Conservation (phyloP, 2,329 filamentous ascomycete genomes). For the Talaromyces amestolkiae region DNA sequence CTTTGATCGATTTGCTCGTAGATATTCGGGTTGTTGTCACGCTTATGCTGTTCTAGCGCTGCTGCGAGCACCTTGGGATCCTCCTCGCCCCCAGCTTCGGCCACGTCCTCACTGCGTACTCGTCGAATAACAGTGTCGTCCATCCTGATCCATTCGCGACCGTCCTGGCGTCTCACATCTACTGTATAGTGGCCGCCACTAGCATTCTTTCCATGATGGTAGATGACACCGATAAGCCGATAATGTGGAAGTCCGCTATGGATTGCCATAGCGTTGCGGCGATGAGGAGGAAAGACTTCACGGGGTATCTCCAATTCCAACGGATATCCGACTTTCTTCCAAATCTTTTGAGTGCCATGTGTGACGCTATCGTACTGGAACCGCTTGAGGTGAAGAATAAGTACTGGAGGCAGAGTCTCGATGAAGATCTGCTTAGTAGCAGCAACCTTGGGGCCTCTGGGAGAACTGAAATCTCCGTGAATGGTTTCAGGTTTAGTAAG, state of each 20-base stretch:
- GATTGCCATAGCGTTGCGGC: slow-evolving; percentile 62
- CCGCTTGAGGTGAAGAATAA: slow-evolving; percentile 93
- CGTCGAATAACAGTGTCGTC: slow-evolving; percentile 90
- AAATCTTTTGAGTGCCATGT: slow-evolving; percentile 87
- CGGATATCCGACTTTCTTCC: slow-evolving; percentile 96
- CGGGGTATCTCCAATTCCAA: slow-evolving; percentile 90
- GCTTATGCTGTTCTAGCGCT: slow-evolving; percentile 66
- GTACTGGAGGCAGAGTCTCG: slow-evolving; percentile 81
- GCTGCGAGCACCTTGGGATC: slow-evolving; percentile 66
- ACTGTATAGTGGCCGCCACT: slow-evolving; percentile 96
- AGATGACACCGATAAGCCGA: slow-evolving; percentile 83
- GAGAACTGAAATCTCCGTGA: slow-evolving; percentile 78
- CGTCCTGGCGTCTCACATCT: slow-evolving; percentile 92
- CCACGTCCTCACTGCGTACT: slow-evolving; percentile 83
- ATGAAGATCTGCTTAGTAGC: slow-evolving; percentile 95
- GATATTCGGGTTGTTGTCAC: slow-evolving; percentile 58
- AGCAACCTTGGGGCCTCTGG: slow-evolving; percentile 70
- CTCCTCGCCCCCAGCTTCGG: slow-evolving; percentile 78
- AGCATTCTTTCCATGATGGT: slow-evolving; percentile 96
- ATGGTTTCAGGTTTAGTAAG: slow-evolving; percentile 81
- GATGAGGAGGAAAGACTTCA: slow-evolving; percentile 78
- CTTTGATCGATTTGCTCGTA: slow-evolving; percentile 66
- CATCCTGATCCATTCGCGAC: slow-evolving; percentile 91
- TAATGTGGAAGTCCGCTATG: slow-evolving; percentile 77
- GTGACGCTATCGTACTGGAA: slow-evolving; percentile 91